Base-by-base conservation (phyloP, 306 rosid genomes). In the Vicia sativa region DNA sequence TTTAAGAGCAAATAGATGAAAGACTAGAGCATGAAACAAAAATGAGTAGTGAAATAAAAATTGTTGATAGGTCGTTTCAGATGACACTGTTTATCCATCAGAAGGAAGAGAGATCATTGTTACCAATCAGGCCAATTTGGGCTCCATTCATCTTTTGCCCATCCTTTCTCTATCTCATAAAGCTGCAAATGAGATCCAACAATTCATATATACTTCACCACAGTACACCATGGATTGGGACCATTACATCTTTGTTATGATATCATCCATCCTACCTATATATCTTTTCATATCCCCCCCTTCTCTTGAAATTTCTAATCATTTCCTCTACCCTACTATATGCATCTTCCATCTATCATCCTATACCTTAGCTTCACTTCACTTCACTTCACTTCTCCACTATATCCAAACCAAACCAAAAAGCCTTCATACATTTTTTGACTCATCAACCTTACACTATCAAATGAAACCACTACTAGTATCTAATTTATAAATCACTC, bases 21-120 rank as follows among this genome's bases (percentile, higher is more conserved):
- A 34, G 38, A 34, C 9, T 7, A 34, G 9, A 1, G 38, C 9
- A 34, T 34, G 38, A 34, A 34, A 34, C 1, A 8, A 34, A 34
- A 34, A 34, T 7, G 38, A 34, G 38, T 34, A 28, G 87, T 78
- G 80, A 85, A 16, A 46, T 15, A 0, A 87, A 79, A 71, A 52
- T 65, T 54, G 68, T 43, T 80, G 96, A 89, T 59, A 70, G 76
- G 96, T 84, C 96, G 79, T 72, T 65, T 86, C 92, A 80, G 68
- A 71, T 0, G 34, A 76, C 21, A 86, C 92, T 82, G 87, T 84
- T 42, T 14, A 71, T 79, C 80, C 80, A 80, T 74, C 85, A 74
- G 82, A 80, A 16, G 66, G 57, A 39, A 76, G 38, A 28, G 55
- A 3, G 38, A 14, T 59, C 5, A 14, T 42, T 80, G 83, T 74